phyloP scores from a whole-genome alignment of 768 basidiomycete genomes.

The Cystobasidium ongulense region DNA sequence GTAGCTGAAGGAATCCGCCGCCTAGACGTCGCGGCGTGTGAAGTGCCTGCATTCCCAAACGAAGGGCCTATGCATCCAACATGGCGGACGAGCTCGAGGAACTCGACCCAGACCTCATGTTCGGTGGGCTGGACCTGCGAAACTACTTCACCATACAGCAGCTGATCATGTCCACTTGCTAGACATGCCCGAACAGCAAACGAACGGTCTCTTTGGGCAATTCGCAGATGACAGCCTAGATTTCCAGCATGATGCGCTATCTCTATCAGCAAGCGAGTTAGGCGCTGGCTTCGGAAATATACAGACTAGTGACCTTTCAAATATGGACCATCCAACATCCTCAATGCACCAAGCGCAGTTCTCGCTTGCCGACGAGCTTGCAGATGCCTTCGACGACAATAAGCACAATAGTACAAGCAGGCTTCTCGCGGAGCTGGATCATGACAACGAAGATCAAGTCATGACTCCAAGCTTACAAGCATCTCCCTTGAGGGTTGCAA shows the following conservation, averaged over 20 bases:
- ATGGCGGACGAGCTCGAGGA: conserved; percentile 1
- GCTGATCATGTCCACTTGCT: neutral
- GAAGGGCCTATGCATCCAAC: neutral
- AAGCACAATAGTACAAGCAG: neutral
- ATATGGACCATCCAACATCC: neutral
- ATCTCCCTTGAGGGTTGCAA: neutral
- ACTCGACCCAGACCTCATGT: conserved; percentile 18
- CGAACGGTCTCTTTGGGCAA: neutral
- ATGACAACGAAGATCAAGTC: neutral
- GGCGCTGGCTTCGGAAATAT: neutral
- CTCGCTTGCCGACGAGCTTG: neutral
- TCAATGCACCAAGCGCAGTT: neutral
- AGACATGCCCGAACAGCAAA: conserved; percentile 19
- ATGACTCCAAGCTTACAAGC: neutral
- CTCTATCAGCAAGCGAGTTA: neutral
- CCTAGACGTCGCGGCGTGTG: too few species aligned
- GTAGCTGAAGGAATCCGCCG: too few species aligned
- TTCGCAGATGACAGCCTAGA: neutral
- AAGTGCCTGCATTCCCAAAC: neutral
- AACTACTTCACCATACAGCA: too few species aligned
- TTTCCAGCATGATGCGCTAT: neutral
- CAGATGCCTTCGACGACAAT: neutral
- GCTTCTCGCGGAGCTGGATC: neutral
- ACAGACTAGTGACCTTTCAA: neutral
- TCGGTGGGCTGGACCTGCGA: too few species aligned